Base-by-base conservation (phyloP, 345 rosid species). In the Lepidium sativum region DNA sequence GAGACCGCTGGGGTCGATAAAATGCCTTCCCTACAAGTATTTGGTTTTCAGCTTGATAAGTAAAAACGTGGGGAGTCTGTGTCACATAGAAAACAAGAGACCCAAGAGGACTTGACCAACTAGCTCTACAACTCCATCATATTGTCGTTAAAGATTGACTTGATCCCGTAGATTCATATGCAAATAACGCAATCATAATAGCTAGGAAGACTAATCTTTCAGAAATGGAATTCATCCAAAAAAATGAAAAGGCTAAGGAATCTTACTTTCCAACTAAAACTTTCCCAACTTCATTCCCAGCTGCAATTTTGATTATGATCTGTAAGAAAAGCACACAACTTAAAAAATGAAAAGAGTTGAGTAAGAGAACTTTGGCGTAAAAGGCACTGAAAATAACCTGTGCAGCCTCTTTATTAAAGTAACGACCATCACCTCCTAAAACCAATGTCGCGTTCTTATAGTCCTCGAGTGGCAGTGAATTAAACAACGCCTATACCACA, bases 361-460 rank as follows among this genome's bases (percentile, higher is more conserved):
- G 62, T 29, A 41, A 52, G 17, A 57, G 25, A 52, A 21, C 34
- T 18, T 34, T 41, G 59, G 9, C 5, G 13, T 29, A 31, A 12
- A 14, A 51, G 15, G 32, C 3, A 54, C 23, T n/a, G 45, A 35
- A 25, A 57, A 42, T 10, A 54, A 88, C 94, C 97, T 92, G 98
- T 6, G 91, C 65, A 77, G 99, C 96, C 79, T 94, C 89, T 53
- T 49, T 67, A 77, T 88, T 90, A 61, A 87, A 89, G 73, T 89
- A 94, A 50, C 96, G 90, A 45, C 97, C 97, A 71, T 94, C 96
- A 12, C 99, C 99, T 67, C 99, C 96, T 72, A 88, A 75, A 13
- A 90, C 96, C 80, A 94, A 75, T 8, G 83, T 49, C 1, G 86
- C 95, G 41, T 82, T 77, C 82, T 71, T 81, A 84, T 84, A 94